These are phyloP conservation scores for Colletotrichum musae DNA, from an alignment of 2,329 filamentous ascomycete species.

Conservation along the genomic window DNA sequence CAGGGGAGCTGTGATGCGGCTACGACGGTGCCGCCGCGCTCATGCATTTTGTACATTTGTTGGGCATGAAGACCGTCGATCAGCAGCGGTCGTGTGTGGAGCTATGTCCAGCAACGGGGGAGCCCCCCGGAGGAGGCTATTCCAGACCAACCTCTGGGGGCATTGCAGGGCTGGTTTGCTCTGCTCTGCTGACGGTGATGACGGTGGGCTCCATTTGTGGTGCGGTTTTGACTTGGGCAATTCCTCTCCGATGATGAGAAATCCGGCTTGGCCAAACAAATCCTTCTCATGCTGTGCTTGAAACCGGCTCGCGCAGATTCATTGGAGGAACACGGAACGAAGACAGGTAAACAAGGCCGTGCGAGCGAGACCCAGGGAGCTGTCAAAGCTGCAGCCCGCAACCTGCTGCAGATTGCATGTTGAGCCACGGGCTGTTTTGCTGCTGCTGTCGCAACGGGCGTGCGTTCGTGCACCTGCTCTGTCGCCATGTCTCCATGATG, in stretches of 20 bases:
- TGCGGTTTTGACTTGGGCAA: neutral
- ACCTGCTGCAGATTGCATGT: slow-evolving; percentile 10
- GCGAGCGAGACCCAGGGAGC: neutral
- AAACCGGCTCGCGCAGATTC: neutral
- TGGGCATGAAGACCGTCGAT: slow-evolving; percentile 4
- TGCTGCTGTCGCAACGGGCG: neutral
- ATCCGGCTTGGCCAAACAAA: slow-evolving; percentile 12
- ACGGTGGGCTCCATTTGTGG: slow-evolving; percentile 7
- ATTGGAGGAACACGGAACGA: neutral
- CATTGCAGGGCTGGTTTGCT: neutral
- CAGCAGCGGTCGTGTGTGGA: slow-evolving; percentile 5
- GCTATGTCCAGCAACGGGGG: slow-evolving; percentile 9
- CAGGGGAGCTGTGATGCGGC: slow-evolving; percentile 1
- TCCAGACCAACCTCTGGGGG: slow-evolving; percentile 2
- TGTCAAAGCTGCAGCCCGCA: slow-evolving; percentile 24
- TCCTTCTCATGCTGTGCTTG: slow-evolving; percentile 1
- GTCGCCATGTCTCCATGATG: too few relatives aligned
- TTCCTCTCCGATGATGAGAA: slow-evolving; percentile 4
- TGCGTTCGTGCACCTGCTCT: too few relatives aligned
- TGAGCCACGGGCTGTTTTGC: slow-evolving; percentile 4
- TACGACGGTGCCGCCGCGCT: neutral
- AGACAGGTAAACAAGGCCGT: neutral
- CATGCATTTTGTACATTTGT: neutral
- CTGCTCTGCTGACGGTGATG: neutral
- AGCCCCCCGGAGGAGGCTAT: slow-evolving; percentile 14